Percentiles rank a stretch among this genome's conserved stretches.
phyloP scores from a whole-genome alignment of 1,284 basidiomycete species.

The Sanghuangporus sanghuang region DNA sequence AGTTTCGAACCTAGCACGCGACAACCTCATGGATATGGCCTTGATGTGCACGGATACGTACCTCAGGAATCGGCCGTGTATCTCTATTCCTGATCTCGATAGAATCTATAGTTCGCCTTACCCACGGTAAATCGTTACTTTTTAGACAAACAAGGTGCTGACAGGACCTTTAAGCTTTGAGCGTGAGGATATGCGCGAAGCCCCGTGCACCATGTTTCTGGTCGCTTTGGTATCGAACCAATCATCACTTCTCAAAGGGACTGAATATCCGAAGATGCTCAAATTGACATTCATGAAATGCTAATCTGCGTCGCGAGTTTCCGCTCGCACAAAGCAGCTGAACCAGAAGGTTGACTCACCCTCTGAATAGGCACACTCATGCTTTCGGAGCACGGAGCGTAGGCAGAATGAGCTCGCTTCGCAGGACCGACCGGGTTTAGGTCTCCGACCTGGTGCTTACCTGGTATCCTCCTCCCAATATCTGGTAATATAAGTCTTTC shows the following conservation, averaged over 20 bases:
- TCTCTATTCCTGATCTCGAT: slow-evolving; percentile 2
- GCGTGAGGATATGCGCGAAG: background rate
- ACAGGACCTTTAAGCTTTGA: background rate
- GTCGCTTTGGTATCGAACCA: background rate
- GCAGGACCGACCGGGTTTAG: background rate
- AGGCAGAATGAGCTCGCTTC: background rate
- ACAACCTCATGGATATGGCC: slow-evolving; percentile 4
- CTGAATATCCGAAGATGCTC: background rate
- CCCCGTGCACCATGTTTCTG: background rate
- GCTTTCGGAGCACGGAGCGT: slow-evolving; percentile 6
- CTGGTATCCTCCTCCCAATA: background rate
- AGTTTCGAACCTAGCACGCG: background rate
- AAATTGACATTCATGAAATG: background rate
- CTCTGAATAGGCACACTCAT: slow-evolving; percentile 8
- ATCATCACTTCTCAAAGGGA: background rate
- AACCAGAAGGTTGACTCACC: background rate
- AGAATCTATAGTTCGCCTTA: background rate
- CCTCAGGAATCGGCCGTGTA: background rate
- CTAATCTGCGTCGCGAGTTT: slow-evolving; percentile 7
- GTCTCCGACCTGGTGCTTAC: background rate
- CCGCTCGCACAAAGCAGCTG: background rate
- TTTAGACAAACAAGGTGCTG: background rate
- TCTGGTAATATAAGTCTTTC: background rate
- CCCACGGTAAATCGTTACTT: background rate
- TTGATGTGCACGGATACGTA: background rate